Evolutionary conservation across 1,284 basidiomycete species (phyloP).

Genomic region (Fomitopsis schrenkii): DNA sequence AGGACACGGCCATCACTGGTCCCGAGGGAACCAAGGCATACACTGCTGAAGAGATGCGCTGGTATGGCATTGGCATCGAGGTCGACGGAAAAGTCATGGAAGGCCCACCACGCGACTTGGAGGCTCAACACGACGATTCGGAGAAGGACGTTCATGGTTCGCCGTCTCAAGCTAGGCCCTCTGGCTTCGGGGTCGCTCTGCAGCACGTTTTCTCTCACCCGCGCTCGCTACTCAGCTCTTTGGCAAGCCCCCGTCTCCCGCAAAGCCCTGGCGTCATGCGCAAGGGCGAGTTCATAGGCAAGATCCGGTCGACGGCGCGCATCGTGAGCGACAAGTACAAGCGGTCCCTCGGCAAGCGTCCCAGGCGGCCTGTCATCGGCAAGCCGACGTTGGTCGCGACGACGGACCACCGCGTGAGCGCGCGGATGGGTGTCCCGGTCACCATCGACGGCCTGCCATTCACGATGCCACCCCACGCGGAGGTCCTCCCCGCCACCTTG

Average conservation of each 20-base stretch:
- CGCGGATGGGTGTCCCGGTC: constrained; percentile 6
- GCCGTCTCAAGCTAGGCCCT: constrained; percentile 19
- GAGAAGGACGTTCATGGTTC: constrained; percentile 4
- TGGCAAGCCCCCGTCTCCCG: constrained; percentile 14
- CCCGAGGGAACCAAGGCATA: constrained; percentile 52
- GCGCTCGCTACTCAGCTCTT: constrained; percentile 18
- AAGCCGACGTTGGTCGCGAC: constrained; percentile 27
- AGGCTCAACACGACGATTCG: background rate
- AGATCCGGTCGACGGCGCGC: constrained; percentile 55
- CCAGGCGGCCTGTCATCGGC: constrained; percentile 34
- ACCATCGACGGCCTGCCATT: constrained; percentile 16
- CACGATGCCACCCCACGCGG: constrained; percentile 7
- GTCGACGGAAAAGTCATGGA: constrained; percentile 17
- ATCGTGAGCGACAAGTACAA: constrained; percentile 59
- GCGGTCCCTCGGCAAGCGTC: constrained; percentile 29
- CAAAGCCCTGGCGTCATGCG: constrained; percentile 53
- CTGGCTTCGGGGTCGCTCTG: constrained; percentile 44
- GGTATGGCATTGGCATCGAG: constrained; percentile 55
- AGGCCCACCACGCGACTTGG: constrained; percentile 5
- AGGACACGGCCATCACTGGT: constrained; percentile 54
- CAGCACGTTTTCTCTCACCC: constrained; percentile 37
- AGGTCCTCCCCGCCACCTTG: background rate
- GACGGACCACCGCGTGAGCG: constrained; percentile 15
- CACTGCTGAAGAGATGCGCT: constrained; percentile 60
- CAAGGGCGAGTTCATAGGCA: constrained; percentile 62